A percentile compares a stretch with the other conserved stretches of the same genome.
phyloP scores from a whole-genome alignment of 345 rosid species.

The Citrus mangshanensis region DNA sequence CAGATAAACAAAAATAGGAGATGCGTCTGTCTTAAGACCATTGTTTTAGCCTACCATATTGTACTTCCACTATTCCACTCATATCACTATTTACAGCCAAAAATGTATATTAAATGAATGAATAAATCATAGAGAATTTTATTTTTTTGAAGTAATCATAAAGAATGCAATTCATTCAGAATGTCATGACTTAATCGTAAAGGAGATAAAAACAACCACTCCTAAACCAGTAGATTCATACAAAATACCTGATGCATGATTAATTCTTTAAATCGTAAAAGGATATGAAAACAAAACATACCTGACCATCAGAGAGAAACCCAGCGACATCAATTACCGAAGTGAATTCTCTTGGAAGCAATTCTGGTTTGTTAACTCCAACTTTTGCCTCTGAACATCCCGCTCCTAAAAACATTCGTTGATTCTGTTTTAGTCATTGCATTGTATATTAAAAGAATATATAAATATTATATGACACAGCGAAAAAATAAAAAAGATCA shows the following conservation, averaged over 20 bases:
- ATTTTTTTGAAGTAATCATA: no score
- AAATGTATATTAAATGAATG: not conserved
- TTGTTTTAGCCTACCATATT: conserved; percentile 2
- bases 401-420: conserved; percentile 31
- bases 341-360: conserved; percentile 81
- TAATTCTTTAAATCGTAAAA: not conserved
- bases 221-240: not conserved
- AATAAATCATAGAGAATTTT: not conserved
- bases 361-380: conserved; percentile 91
- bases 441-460: not conserved
- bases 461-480: not conserved
- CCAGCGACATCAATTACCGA: conserved; percentile 86
- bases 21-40: not conserved
- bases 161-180: no score
- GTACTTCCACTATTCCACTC: not conserved
- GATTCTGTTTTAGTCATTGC: not conserved
- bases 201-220: not conserved
- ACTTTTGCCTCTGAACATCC: conserved; percentile 68
- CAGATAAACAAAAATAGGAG: no score
- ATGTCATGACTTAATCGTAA: not conserved
- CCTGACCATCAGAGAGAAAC: conserved; percentile 95
- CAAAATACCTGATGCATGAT: not conserved
- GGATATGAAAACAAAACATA: conserved; percentile 11
- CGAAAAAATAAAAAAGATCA: not conserved
- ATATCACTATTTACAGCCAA: not conserved